These are phyloP conservation scores for Pichia pseudocactophila DNA, from an alignment of 805 yeast species.

Conservation along the genomic window DNA sequence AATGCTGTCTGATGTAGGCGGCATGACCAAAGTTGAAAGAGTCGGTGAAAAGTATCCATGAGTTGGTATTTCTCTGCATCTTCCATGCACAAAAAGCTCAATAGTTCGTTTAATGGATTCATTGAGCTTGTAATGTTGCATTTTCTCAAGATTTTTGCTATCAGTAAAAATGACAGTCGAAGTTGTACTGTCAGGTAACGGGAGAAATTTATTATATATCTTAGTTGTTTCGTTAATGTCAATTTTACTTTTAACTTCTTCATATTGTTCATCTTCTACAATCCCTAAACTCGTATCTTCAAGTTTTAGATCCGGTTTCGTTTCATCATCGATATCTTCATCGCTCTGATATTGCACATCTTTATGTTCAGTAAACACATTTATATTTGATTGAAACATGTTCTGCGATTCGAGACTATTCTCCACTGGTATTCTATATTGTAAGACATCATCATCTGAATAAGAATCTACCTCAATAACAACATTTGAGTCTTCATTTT, in stretches of 20 bases:
- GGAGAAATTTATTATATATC: no score
- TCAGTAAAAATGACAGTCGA: neutral
- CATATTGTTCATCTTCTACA: neutral
- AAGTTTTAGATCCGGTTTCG: no score
- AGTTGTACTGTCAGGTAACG: no score
- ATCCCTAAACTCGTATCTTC: neutral
- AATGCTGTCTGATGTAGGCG: constrained; percentile 24
- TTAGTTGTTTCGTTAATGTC: constrained; percentile 18
- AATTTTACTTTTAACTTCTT: constrained; percentile 4
- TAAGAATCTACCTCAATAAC: neutral
- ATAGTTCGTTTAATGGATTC: constrained; percentile 32
- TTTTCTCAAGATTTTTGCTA: neutral
- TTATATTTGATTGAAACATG: no score
- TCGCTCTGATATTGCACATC: no score
- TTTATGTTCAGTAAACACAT: no score
- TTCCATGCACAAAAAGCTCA: constrained; percentile 36
- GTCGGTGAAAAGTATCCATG: constrained; percentile 36
- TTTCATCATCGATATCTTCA: no score
- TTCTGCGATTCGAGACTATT: no score
- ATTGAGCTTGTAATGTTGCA: constrained; percentile 1
- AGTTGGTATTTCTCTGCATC: constrained; percentile 55
- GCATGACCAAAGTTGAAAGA: neutral
- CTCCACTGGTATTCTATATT: no score
- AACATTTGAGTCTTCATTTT: constrained; percentile 3
- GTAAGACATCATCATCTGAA: neutral